A percentile compares a stretch with the other conserved stretches of the same genome.
Conservation (phyloP, 2,329 filamentous ascomycete genomes). For the Aspergillus bombycis region DNA sequence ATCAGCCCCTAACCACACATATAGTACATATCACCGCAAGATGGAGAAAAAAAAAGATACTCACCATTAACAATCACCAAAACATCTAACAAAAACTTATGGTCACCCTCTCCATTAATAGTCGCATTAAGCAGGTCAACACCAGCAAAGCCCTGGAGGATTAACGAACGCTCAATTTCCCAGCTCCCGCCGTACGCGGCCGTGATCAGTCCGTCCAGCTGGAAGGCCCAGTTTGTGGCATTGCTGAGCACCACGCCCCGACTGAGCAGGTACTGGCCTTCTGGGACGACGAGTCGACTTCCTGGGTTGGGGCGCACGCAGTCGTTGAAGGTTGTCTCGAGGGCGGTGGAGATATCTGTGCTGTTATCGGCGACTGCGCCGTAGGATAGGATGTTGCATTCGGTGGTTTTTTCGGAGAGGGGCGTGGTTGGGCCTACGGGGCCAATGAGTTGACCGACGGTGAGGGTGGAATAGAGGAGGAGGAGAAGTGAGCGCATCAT, state of each 20-base stretch:
- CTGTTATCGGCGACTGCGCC: conserved; percentile 33
- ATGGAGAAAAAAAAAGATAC: background rate
- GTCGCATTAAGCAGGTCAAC: conserved; percentile 31
- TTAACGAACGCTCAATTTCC: conserved; percentile 31
- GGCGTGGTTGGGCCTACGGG: conserved; percentile 33
- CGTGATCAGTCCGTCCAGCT: conserved; percentile 38
- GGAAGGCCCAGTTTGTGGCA: conserved; percentile 39
- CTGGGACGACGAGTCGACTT: conserved; percentile 31
- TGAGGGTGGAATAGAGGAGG: background rate
- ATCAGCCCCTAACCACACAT: background rate
- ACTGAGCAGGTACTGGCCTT: conserved; percentile 32
- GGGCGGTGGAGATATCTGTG: conserved; percentile 35
- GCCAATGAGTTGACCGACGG: conserved; percentile 21
- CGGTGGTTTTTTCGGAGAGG: conserved; percentile 28
- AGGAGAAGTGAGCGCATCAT: background rate
- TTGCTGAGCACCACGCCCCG: conserved; percentile 31
- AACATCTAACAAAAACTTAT: conserved; percentile 32
- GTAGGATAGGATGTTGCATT: conserved; percentile 40
- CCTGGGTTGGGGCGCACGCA: conserved; percentile 27
- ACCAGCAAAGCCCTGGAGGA: conserved; percentile 34
- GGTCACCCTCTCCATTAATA: conserved; percentile 39
- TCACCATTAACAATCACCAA: conserved; percentile 37
- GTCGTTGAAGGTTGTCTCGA: conserved; percentile 29
- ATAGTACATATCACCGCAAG: background rate
- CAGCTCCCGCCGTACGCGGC: conserved; percentile 34